Evolutionary conservation across 768 basidiomycete species (phyloP).

Genomic region (Pulveroboletus sp.): DNA sequence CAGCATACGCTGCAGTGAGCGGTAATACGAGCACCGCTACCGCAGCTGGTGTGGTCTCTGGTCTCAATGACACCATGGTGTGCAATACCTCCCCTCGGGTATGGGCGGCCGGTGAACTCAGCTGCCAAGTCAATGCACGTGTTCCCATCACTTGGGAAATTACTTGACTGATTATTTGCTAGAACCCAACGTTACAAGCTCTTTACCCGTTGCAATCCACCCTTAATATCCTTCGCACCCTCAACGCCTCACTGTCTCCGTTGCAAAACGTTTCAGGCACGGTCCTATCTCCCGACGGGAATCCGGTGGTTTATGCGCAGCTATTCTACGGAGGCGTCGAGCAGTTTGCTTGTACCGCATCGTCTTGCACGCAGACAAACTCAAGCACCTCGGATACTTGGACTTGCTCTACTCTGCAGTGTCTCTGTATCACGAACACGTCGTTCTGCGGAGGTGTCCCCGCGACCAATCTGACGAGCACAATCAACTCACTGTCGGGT

Average conservation of each 20-base stretch:
- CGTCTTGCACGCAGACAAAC: slow-evolving; percentile 62
- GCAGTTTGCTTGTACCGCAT: slow-evolving; percentile 82
- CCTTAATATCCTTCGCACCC: slow-evolving; percentile 75
- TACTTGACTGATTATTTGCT: slow-evolving; percentile 1
- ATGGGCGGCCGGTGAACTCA: slow-evolving; percentile 78
- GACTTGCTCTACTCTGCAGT: slow-evolving; percentile 70
- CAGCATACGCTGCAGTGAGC: slow-evolving; percentile 47
- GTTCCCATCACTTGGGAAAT: background rate
- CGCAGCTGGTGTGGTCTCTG: slow-evolving; percentile 25
- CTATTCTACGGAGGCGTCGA: slow-evolving; percentile 78
- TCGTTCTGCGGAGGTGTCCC: slow-evolving; percentile 67
- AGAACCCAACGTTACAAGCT: slow-evolving; percentile 84
- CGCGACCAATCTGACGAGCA: slow-evolving; percentile 46
- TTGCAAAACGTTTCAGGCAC: slow-evolving; percentile 33
- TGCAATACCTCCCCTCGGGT: slow-evolving; percentile 71
- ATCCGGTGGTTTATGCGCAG: slow-evolving; percentile 60
- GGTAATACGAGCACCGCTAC: slow-evolving; percentile 33
- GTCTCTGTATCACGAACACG: slow-evolving; percentile 65
- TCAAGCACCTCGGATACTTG: slow-evolving; percentile 46
- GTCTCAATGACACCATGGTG: slow-evolving; percentile 60
- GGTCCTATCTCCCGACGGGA: slow-evolving; percentile 43
- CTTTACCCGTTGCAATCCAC: slow-evolving; percentile 68
- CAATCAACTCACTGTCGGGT: slow-evolving; percentile 65
- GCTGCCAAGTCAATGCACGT: slow-evolving; percentile 77
- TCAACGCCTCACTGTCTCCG: slow-evolving; percentile 67